A percentile compares a stretch with the other conserved stretches of the same genome.
These are phyloP conservation scores for Beverwykella pulmonaria DNA, from an alignment of 495 filamentous ascomycete species.

Conservation along the genomic window DNA sequence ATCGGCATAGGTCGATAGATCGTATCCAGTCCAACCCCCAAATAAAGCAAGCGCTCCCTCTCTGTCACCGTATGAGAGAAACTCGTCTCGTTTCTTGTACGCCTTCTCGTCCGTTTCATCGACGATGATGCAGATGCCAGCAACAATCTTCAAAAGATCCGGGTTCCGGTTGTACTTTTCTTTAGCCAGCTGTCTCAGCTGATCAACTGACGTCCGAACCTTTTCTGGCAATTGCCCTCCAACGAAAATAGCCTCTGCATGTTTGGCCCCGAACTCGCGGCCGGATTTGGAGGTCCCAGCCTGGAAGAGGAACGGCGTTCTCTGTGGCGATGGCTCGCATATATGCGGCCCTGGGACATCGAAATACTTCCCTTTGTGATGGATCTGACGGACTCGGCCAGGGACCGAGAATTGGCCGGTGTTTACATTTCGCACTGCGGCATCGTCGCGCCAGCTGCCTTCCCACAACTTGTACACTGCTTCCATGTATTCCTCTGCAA, in stretches of 20 bases:
- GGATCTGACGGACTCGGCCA: conserved; percentile 59
- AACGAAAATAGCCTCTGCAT: conserved; percentile 62
- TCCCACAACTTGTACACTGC: conserved; percentile 71
- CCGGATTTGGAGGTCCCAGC: conserved; percentile 67
- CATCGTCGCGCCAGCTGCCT: conserved; percentile 67
- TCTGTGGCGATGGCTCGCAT: conserved; percentile 64
- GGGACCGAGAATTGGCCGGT: conserved; percentile 62
- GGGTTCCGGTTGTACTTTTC: conserved; percentile 52
- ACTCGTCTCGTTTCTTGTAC: conserved; percentile 52
- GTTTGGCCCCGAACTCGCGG: conserved; percentile 64
- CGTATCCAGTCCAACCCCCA: conserved; percentile 63
- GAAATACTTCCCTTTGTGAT: conserved; percentile 68
- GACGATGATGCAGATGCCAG: conserved; percentile 50
- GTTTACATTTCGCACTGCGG: conserved; percentile 58
- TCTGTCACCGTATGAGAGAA: conserved; percentile 53
- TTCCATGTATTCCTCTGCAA: conserved; percentile 67
- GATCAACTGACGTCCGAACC: conserved; percentile 51
- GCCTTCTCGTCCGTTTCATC: conserved; percentile 59
- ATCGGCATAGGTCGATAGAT: conserved; percentile 55
- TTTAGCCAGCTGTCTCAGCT: conserved; percentile 52
- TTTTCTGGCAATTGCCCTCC: conserved; percentile 54
- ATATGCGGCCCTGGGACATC: conserved; percentile 65
- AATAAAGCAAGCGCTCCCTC: conserved; percentile 62
- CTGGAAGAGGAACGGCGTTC: conserved; percentile 68
- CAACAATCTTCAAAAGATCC: conserved; percentile 57